Percentiles rank a stretch among this genome's conserved stretches.
These are phyloP conservation scores for Boletus pseudopeckii DNA, from an alignment of 768 basidiomycete species.

Conservation along the genomic window DNA sequence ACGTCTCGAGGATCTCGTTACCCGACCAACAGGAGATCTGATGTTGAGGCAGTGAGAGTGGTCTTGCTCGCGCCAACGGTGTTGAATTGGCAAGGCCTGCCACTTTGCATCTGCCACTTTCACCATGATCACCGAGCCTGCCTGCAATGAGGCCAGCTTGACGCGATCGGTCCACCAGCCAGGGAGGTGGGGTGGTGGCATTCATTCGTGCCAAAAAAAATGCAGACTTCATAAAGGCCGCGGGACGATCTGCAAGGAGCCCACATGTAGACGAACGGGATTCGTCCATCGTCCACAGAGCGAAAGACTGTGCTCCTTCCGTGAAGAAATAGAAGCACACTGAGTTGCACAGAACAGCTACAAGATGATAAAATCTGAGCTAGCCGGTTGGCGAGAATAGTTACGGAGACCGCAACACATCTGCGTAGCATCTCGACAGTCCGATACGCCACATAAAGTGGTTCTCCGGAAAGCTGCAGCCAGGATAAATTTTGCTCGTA, in stretches of 20 bases:
- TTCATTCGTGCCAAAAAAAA: slow-evolving; percentile 1
- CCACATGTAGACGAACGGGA: neutral
- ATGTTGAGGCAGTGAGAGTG: slow-evolving; percentile 4
- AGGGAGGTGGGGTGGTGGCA: slow-evolving; percentile 4
- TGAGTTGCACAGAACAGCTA: neutral
- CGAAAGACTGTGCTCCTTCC: neutral
- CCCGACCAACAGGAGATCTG: slow-evolving; percentile 15
- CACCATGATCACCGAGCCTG: slow-evolving; percentile 16
- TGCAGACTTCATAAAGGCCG: slow-evolving; percentile 9
- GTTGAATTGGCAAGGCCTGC: slow-evolving; percentile 5
- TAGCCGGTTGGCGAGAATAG: neutral
- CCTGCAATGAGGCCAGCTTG: slow-evolving; percentile 14
- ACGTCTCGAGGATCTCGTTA: slow-evolving; percentile 41
- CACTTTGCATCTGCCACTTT: slow-evolving; percentile 5
- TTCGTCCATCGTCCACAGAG: slow-evolving; percentile 7
- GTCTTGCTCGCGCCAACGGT: neutral
- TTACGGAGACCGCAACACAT: neutral
- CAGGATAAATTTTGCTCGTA: neutral
- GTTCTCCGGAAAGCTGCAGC: neutral
- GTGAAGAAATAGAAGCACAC: slow-evolving; percentile 3
- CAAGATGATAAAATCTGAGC: neutral
- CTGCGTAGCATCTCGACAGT: neutral
- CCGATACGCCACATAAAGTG: neutral
- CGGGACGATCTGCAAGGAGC: slow-evolving; percentile 12
- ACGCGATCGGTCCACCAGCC: slow-evolving; percentile 2